Base-by-base conservation (phyloP, 768 basidiomycete species). In the Boletellus ananiceps region DNA sequence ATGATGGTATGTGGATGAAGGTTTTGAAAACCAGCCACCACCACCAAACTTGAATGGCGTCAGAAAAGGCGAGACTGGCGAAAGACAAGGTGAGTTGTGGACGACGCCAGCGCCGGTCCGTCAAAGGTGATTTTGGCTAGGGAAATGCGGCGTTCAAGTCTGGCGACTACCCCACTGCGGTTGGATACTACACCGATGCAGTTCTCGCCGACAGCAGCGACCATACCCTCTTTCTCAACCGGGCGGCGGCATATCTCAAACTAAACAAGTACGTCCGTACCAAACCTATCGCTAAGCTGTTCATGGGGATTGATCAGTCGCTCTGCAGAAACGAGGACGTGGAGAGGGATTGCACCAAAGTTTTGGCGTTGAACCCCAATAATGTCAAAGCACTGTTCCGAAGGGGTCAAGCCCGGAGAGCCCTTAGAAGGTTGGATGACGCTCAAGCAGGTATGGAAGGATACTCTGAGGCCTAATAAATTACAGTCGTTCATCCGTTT, bases 201-300 rank as follows among this genome's bases (percentile, higher is more conserved):
- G 81, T 87, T 39, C 65, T 90, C 16, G 78, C 83, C 2, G 85
- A 94, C 66, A 64, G 71, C 11, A 71, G 64, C 0, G 89, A 95
- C 59, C 73, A 79, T n/a, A 86, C 89, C 0, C 88, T 84, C 55
- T 83, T 86, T 31, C 74, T 94, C 31, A 97, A 97, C 63, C 82
- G 94, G 38, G 89, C 92, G 3, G 88, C 90, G 32, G 90, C 92
- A 23, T 94, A 94, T 72, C 78, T 97, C 52, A 94, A 93, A 76
- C 79, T 95, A 72, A 84, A 83, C 80, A 96, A 95, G 93, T 93
- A 75, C 73, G 91, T 84, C 68, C 43, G 5, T 27, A 9, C 0
- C 29, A 21, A 19, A 40, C 18, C 5, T 21, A 23, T 21, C 16
- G 39, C 35, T 41, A 27, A 21, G n/a, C 29, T 15, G 27, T 39